These are phyloP conservation scores for Aurifilum marmelostoma DNA, from an alignment of 2,329 filamentous ascomycete genomes.

Conservation along the genomic window DNA sequence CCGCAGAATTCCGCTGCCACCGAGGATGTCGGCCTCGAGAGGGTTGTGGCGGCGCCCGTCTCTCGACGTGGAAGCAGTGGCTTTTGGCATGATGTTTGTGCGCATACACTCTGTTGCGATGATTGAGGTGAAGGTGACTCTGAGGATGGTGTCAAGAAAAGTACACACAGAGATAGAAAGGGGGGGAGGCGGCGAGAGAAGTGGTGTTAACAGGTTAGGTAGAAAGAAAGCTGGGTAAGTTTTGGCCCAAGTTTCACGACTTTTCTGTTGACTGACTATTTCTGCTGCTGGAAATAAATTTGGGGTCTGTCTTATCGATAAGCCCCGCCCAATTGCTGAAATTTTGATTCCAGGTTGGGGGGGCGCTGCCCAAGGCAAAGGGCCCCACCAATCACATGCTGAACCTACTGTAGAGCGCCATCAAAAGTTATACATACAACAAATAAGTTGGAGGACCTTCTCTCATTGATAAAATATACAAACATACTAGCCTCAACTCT, in stretches of 20 bases:
- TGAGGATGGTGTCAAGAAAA: background rate
- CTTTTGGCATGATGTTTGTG: constrained; percentile 74
- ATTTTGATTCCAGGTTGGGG: background rate
- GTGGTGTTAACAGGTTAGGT: background rate
- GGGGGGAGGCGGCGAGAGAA: background rate
- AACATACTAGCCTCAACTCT: background rate
- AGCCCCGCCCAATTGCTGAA: background rate
- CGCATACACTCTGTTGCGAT: background rate
- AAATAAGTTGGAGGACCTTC: background rate
- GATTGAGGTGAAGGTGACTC: background rate
- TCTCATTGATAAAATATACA: background rate
- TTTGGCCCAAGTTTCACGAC: constrained; percentile 1
- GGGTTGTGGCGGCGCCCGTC: constrained; percentile 80
- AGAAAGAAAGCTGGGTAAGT: background rate
- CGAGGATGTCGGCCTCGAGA: constrained; percentile 82
- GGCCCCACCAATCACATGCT: constrained; percentile 25
- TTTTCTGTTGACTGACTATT: constrained; percentile 19
- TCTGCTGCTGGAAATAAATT: constrained; percentile 22
- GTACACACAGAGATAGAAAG: background rate
- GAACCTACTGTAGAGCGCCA: background rate
- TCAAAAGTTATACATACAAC: background rate
- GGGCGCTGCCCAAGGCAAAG: background rate
- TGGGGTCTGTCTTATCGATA: constrained; percentile 25
- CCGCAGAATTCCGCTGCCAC: constrained; percentile 67
- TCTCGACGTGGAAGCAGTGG: constrained; percentile 62